phyloP scores from a whole-genome alignment of 352 stramenopile genomes.

The Phytophthora lateralis region DNA sequence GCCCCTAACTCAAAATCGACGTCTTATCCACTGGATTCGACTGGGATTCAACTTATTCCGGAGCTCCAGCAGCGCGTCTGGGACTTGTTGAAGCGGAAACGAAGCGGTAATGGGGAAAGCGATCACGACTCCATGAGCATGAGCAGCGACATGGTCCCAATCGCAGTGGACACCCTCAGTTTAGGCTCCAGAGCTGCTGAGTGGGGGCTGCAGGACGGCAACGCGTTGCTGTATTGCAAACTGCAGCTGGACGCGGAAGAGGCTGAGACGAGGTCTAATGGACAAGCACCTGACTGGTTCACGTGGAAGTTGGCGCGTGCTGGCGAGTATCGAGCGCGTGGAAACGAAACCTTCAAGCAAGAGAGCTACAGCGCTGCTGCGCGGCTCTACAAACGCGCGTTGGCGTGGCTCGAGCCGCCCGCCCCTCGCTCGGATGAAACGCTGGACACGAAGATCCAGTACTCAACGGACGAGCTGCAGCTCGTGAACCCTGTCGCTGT shows the following conservation, averaged over 20 bases:
- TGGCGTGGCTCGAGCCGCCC: constrained; percentile 65
- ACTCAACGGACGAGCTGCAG: constrained; percentile 41
- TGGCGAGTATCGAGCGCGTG: constrained; percentile 47
- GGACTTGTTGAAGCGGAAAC: constrained; percentile 17
- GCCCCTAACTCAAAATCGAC: constrained; percentile 10
- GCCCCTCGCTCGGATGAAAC: constrained; percentile 13
- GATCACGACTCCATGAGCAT: not conserved
- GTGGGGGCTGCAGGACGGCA: constrained; percentile 19
- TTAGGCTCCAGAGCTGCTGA: constrained; percentile 26
- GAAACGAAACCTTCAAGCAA: constrained; percentile 63
- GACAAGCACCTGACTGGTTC: constrained; percentile 44
- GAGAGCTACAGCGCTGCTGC: constrained; percentile 39
- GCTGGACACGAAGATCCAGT: constrained; percentile 38
- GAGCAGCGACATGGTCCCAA: constrained; percentile 21
- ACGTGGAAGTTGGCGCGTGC: constrained; percentile 55
- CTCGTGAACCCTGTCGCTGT: constrained; percentile 41
- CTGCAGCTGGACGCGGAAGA: constrained; percentile 26
- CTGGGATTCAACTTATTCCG: constrained; percentile 33
- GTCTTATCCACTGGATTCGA: constrained; percentile 14
- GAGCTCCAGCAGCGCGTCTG: constrained; percentile 32
- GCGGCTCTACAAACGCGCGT: constrained; percentile 51
- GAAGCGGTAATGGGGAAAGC: not conserved
- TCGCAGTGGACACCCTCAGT: constrained; percentile 36
- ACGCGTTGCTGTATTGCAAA: constrained; percentile 33
- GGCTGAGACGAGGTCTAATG: not conserved